Evolutionary conservation across 2,329 filamentous ascomycete genomes (phyloP), one percentile per base, ranked within the genome.

Genomic region (Verticillium longisporum): DNA sequence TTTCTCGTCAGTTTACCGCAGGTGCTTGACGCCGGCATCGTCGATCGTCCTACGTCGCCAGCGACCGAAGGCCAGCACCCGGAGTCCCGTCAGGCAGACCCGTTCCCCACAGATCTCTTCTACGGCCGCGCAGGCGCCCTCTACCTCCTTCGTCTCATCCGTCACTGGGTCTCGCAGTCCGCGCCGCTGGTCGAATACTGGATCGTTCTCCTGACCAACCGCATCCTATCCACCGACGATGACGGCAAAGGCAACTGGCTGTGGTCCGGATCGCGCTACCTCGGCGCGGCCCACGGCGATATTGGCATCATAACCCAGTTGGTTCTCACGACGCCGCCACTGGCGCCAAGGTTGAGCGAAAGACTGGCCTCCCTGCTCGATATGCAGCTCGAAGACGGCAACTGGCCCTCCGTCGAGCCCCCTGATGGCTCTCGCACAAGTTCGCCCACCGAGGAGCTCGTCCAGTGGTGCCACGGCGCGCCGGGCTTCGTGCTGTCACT

Each of bases 291-390:
- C 0, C 87, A 91, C 68, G 89, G 89, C 7, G 80, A 83, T 13
- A 83, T 90, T 32, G 87, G 88, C 4, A 90, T 89, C 70, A 80
- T 91, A 61, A 86, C 84, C n/a, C 88, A 91, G 71, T 75, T 90
- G 14, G 80, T 89, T 1, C 75, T 83, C 26, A 85, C 85, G 2
- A 79, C 81, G 60, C 81, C 84, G 0, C 72, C 75, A 5, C 78
- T 83, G 64, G 85, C 86, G 1, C 71, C 78, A 1, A 77, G 78
- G 56, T 73, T 90, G 3, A 78, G 83, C 63, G 73, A 73, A 3
- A 77, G 83, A 21, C 69, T 91, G 4, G 76, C 77, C 1, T 77
- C 78, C 10, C 69, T 91, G 11, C 75, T 91, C 3, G 80, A 80
- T 38, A 77, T 83, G 64, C 88, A 91, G 68, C 79, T 78, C 59